Base-by-base conservation (phyloP, 2,329 filamentous ascomycete genomes). In the Grosmannia huntii region DNA sequence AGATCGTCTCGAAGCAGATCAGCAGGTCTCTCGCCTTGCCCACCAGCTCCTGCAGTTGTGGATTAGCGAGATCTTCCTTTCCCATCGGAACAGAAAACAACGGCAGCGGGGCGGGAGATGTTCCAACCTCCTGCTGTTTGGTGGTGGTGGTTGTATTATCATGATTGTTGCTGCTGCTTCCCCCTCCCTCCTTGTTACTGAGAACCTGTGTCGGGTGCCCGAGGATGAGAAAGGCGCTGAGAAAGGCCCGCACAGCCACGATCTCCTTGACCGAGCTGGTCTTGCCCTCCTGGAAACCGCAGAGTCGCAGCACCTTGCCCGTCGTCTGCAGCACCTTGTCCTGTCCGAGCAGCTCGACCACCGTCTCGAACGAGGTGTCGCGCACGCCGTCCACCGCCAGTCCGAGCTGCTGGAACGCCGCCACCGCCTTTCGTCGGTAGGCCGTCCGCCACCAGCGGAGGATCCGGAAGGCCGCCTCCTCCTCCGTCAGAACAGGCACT, bases 131-230 rank as follows among this genome's bases (percentile, higher is more conserved):
- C 33, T 53, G 50, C 28, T 53, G 50, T 5, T 14, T 38, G 3
- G 36, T 38, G 12, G 12, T 38, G 36, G 12, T 38, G 33, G 7
- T 23, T 36, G 38, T 12, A 53, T 21, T 6, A 44, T 4, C 49
- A 2, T 38, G 41, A 4, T 10, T 38, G 27, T 10, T 56, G 23
- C n/a, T 56, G 52, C 21, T 27, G 16, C 28, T 53, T 28, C 21
- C 31, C 31, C 31, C 6, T 33, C 31, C 31, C 55, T 85, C 83
- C 66, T 89, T 88, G 68, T 84, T 87, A 69, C 81, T 88, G 38
- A 94, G 79, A 1, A 92, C 87, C 64, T 89, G 84, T 1, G 84
- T 83, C 1, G 89, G 88, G 68, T 92, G 89, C 1, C 86, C 87
- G 28, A 90, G 74, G 61, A 92, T 90, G 57, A 94, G 75, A 67